Evolutionary conservation across 352 stramenopile genomes (phyloP).

Genomic region (Aphanomyces euteiches): DNA sequence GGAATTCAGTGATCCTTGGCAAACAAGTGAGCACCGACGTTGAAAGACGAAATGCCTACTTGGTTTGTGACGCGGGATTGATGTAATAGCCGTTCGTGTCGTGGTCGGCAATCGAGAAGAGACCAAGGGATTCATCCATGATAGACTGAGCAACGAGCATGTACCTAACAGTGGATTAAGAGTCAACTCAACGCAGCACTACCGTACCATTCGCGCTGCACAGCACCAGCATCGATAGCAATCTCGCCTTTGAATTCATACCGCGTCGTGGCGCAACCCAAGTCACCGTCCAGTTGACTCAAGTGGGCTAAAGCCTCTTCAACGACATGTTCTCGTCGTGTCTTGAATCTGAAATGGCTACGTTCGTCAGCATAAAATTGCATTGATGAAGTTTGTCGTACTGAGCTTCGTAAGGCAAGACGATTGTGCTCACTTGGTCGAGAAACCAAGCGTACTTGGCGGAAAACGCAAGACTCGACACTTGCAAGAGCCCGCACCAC

Average conservation of each 20-base stretch:
- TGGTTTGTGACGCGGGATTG: slow-evolving; percentile 43
- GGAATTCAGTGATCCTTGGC: slow-evolving; percentile 50
- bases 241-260: slow-evolving; percentile 83
- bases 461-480: slow-evolving; percentile 50
- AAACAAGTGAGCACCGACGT: not conserved
- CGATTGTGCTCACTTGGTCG: slow-evolving; percentile 44
- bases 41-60: not conserved
- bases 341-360: slow-evolving; percentile 71
- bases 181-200: not conserved
- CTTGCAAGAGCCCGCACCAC: slow-evolving; percentile 38
- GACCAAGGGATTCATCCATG: slow-evolving; percentile 57
- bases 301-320: slow-evolving; percentile 81
- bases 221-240: slow-evolving; percentile 67
- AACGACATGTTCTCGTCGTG: slow-evolving; percentile 67
- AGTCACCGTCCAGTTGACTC: slow-evolving; percentile 61
- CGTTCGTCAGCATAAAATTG: slow-evolving; percentile 32
- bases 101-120: slow-evolving; percentile 71
- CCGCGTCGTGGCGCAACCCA: slow-evolving; percentile 69
- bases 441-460: slow-evolving; percentile 82
- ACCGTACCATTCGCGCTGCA: slow-evolving; percentile 75
- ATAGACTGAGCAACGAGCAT: slow-evolving; percentile 65
- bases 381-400: slow-evolving; percentile 58
- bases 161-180: not conserved
- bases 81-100: slow-evolving; percentile 68
- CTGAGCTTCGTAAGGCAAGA: slow-evolving; percentile 19